Base-by-base conservation (phyloP, 768 basidiomycete genomes). In the Cyathus striatus region DNA sequence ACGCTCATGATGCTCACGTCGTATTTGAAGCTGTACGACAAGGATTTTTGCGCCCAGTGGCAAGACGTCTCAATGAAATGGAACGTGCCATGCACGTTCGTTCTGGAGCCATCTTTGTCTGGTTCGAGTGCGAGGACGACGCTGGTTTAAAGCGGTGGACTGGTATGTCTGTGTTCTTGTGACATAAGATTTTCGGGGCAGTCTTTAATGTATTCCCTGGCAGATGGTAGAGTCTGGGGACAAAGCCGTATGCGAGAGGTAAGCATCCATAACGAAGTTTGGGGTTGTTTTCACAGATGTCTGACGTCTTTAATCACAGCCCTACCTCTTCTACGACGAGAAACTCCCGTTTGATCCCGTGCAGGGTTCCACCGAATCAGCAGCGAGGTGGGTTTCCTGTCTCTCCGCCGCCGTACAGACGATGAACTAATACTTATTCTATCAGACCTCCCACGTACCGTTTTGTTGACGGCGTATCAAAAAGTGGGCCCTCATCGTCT, bases 251-350 rank as follows among this genome's bases (percentile, higher is more conserved):
- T 82, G 76, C 67, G 79, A 49, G 79, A 79, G 67, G 77, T 76
- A 45, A 51, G n/a, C n/a, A n/a, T n/a, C n/a, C n/a, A n/a, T n/a
- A n/a, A n/a, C n/a, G n/a, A n/a, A n/a, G n/a, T n/a, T n/a, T n/a
- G n/a, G n/a, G n/a, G n/a, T n/a, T n/a, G n/a, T n/a, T n/a, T n/a
- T n/a, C n/a, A n/a, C n/a, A n/a, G 43, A 25, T 41, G 20, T 40
- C 41, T 16, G 12, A 36, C 22, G 42, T 42, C 36, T 37, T 32
- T 46, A 22, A n/a, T 27, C 32, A 18, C 56, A 85, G 77, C 81
- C 82, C 1, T 85, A 81, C 56, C 67, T 83, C 23, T 83, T 83
- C 56, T 83, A 83, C 58, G 81, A 85, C 57, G 80, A 79, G 56
- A 78, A 73, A 53, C 51, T 73, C 41, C 68, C 70, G 23, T 63